Conservation (phyloP, 768 basidiomycete genomes). For the Rhizopogon vesiculosus region DNA sequence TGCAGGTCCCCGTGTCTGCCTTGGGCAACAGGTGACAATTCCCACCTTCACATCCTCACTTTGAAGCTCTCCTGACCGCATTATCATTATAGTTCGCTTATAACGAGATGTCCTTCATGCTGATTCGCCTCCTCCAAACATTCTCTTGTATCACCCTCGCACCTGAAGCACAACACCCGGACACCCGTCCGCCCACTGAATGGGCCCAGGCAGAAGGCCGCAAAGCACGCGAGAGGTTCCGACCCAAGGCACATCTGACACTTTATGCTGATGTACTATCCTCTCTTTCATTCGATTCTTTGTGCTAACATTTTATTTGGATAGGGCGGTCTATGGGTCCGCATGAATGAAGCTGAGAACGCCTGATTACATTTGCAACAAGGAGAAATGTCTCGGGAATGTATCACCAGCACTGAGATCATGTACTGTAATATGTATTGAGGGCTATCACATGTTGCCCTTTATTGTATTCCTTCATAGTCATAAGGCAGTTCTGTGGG, state of each 20-base stretch:
- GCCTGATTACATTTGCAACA: neutral
- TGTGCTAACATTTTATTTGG: neutral
- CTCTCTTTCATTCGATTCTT: neutral
- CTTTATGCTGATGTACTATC: constrained; percentile 42
- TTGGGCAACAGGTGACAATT: constrained; percentile 29
- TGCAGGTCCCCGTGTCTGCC: constrained; percentile 33
- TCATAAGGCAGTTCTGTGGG: too few species aligned
- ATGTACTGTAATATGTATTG: too few species aligned
- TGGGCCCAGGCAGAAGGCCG: constrained; percentile 44
- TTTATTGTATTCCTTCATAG: too few species aligned
- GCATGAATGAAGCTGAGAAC: constrained; percentile 22
- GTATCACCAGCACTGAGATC: neutral
- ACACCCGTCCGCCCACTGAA: constrained; percentile 38
- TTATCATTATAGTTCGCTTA: constrained; percentile 23
- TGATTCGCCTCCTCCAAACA: constrained; percentile 58
- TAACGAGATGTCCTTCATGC: constrained; percentile 40
- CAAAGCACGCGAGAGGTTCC: constrained; percentile 46
- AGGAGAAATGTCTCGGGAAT: neutral
- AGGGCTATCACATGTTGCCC: too few species aligned
- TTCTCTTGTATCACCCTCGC: constrained; percentile 48
- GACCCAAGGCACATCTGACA: constrained; percentile 50
- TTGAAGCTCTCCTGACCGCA: neutral
- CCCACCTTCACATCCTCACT: constrained; percentile 8
- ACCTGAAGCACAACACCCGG: constrained; percentile 39
- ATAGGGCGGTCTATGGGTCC: constrained; percentile 54